Conservation (phyloP, 176 grass and related monocot genomes). For the Bothriochloa decipiens region DNA sequence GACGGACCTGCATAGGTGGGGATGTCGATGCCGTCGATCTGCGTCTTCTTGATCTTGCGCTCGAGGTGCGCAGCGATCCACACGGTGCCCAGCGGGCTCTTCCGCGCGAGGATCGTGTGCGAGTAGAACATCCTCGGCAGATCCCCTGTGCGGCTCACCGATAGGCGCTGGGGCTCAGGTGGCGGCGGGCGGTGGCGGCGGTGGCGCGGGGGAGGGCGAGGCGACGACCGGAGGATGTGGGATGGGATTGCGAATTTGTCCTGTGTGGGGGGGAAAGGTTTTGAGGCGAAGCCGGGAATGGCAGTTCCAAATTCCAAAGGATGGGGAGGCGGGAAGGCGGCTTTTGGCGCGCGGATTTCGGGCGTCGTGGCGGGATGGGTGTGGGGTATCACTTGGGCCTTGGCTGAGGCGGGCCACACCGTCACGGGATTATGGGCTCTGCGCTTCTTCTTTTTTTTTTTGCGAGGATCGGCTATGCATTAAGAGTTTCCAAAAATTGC, state of each 20-base stretch:
- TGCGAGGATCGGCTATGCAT: too few species aligned
- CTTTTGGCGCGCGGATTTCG: constrained; percentile 14
- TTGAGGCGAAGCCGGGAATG: neutral
- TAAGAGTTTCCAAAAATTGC: too few species aligned
- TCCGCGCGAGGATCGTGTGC: constrained; percentile 80
- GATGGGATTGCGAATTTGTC: neutral
- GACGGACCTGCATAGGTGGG: constrained; percentile 61
- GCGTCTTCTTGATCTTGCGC: constrained; percentile 85
- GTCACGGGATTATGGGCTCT: too few species aligned
- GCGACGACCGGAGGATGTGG: neutral
- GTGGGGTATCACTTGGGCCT: neutral
- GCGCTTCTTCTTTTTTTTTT: too few species aligned
- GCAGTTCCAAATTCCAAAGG: neutral
- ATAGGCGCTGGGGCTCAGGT: neutral
- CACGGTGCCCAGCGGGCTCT: constrained; percentile 82
- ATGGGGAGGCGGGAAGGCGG: constrained; percentile 15
- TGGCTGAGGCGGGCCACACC: neutral
- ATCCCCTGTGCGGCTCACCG: neutral
- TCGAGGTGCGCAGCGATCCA: constrained; percentile 98
- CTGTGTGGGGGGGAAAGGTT: neutral
- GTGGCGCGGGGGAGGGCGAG: neutral
- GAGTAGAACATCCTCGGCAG: constrained; percentile 78
- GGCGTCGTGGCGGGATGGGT: neutral
- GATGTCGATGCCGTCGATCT: constrained; percentile 82
- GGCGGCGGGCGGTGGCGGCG: neutral